Evolutionary conservation across 805 yeast species (phyloP).

Genomic region (Isabelozyma gotoi): DNA sequence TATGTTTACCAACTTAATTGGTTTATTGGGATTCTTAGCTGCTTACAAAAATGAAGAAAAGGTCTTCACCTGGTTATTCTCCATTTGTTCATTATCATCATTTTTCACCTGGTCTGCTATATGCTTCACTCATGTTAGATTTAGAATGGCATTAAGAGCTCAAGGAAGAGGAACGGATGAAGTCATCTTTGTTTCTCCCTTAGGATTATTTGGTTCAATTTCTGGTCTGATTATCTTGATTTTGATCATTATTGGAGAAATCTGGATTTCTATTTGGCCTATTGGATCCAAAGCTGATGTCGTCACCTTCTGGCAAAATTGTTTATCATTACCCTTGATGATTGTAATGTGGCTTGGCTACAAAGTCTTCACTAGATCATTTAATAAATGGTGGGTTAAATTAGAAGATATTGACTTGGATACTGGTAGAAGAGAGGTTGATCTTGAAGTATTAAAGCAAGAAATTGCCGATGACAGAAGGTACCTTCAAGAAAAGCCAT

Average conservation of each 20-base stretch:
- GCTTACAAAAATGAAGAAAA: conserved; percentile 27
- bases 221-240: conserved; percentile 27
- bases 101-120: conserved; percentile 43
- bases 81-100: conserved; percentile 40
- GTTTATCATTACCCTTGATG: conserved; percentile 49
- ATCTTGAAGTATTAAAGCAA: conserved; percentile 38
- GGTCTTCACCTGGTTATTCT: conserved; percentile 42
- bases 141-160: conserved; percentile 35
- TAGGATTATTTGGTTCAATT: conserved; percentile 24
- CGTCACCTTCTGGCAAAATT: conserved; percentile 48
- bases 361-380: conserved; percentile 32
- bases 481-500: conserved; percentile 22
- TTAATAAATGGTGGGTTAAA: conserved; percentile 26
- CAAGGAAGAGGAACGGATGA: conserved; percentile 36
- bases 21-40: conserved; percentile 39
- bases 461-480: conserved; percentile 40
- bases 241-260: conserved; percentile 34
- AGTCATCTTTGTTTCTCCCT: conserved; percentile 31
- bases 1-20: conserved; percentile 29
- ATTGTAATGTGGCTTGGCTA: conserved; percentile 44
- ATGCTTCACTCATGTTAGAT: conserved; percentile 40
- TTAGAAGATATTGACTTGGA: conserved; percentile 40
- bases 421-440: conserved; percentile 42
- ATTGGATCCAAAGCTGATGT: conserved; percentile 26
- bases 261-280: conserved; percentile 42